Percentiles rank a stretch among this genome's conserved stretches.
Conservation (phyloP, 2,329 filamentous ascomycete species). For the Ophiostoma perfectum region DNA sequence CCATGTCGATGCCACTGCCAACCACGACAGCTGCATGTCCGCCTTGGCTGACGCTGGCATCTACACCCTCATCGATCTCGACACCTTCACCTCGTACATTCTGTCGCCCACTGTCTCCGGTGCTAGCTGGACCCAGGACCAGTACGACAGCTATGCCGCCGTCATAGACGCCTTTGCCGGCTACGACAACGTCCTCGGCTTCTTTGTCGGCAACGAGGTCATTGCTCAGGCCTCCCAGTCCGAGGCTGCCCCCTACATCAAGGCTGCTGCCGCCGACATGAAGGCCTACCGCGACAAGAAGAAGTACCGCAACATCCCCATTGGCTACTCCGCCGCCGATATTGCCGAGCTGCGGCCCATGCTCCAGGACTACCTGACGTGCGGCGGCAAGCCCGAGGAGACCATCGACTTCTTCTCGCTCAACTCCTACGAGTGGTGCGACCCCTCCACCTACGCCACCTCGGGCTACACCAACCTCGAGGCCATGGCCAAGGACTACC, state of each 20-base stretch:
- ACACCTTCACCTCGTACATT: slow-evolving; percentile 67
- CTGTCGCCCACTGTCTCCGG: slow-evolving; percentile 49
- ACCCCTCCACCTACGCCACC: slow-evolving; percentile 49
- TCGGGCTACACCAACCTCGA: slow-evolving; percentile 69
- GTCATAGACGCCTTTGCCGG: slow-evolving; percentile 73
- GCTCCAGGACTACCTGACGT: slow-evolving; percentile 69
- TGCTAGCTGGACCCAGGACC: slow-evolving; percentile 67
- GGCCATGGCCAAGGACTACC: slow-evolving; percentile 61
- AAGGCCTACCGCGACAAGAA: slow-evolving; percentile 73
- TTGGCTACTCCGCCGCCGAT: slow-evolving; percentile 84
- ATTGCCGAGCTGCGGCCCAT: slow-evolving; percentile 62
- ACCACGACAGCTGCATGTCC: slow-evolving; percentile 77
- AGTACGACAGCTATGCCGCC: slow-evolving; percentile 60
- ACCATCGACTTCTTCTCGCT: slow-evolving; percentile 77
- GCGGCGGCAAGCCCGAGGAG: slow-evolving; percentile 63
- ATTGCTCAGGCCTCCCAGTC: slow-evolving; percentile 58
- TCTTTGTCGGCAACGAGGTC: slow-evolving; percentile 87
- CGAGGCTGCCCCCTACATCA: slow-evolving; percentile 71
- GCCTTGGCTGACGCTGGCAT: slow-evolving; percentile 75
- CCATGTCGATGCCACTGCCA: slow-evolving; percentile 65
- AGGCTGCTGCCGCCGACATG: slow-evolving; percentile 73
- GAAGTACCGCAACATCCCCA: slow-evolving; percentile 72
- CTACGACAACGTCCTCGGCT: slow-evolving; percentile 75
- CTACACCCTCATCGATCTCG: slow-evolving; percentile 78
- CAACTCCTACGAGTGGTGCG: slow-evolving; percentile 82